Percentiles rank a stretch among this genome's conserved stretches.
These are phyloP conservation scores for Acer campestre DNA, from an alignment of 345 rosid genomes.

Conservation along the genomic window DNA sequence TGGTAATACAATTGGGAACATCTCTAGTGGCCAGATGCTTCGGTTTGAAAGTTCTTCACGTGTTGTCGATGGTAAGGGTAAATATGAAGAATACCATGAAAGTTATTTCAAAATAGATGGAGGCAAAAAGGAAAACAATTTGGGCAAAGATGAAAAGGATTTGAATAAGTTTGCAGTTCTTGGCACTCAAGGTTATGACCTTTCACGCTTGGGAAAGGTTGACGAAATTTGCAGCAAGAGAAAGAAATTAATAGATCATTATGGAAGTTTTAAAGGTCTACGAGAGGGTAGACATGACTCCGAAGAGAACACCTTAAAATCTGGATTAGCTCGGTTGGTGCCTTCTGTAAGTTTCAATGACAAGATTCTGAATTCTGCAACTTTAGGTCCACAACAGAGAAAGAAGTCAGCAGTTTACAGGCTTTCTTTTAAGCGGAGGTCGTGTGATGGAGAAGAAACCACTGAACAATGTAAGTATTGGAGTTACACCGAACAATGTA, in stretches of 20 bases:
- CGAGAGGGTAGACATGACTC: constrained; percentile 36
- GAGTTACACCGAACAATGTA: neutral
- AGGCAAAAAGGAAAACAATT: constrained; percentile 25
- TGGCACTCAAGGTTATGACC: constrained; percentile 32
- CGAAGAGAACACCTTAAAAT: constrained; percentile 29
- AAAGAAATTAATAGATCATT: constrained; percentile 37
- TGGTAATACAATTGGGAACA: constrained; percentile 40
- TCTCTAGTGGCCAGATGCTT: constrained; percentile 61
- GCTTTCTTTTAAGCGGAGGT: constrained; percentile 69
- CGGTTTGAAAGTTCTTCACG: constrained; percentile 71
- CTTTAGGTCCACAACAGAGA: constrained; percentile 32
- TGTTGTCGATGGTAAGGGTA: constrained; percentile 49
- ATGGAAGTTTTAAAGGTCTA: constrained; percentile 46
- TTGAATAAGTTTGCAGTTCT: constrained; percentile 27
- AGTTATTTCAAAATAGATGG: constrained; percentile 67
- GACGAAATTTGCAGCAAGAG: constrained; percentile 38
- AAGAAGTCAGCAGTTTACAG: constrained; percentile 52
- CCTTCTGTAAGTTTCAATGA: constrained; percentile 52
- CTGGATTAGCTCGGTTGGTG: constrained; percentile 39
- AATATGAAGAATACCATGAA: constrained; percentile 67
- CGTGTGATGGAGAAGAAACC: constrained; percentile 65
- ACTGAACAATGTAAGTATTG: constrained; percentile 49
- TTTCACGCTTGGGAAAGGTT: constrained; percentile 35
- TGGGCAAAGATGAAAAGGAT: constrained; percentile 42
- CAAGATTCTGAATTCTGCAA: constrained; percentile 21